Evolutionary conservation across 208 protist species (phyloP).

Genomic region (Plasmodiophora brassicae): DNA sequence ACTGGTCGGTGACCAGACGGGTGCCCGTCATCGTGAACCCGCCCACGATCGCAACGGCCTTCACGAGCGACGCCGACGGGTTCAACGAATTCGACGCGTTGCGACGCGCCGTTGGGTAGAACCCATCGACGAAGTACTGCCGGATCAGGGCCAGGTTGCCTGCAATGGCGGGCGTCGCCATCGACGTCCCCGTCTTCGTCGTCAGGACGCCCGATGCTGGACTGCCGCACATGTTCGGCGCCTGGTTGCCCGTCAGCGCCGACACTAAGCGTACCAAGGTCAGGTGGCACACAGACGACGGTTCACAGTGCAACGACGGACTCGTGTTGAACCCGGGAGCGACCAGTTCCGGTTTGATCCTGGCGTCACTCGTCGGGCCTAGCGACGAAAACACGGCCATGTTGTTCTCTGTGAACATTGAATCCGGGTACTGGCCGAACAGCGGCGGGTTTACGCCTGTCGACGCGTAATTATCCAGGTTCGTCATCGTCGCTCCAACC

Average conservation of each 20-base stretch:
- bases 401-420: neutral
- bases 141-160: neutral
- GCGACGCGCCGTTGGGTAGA: conserved; percentile 3
- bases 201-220: neutral
- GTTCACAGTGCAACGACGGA: neutral
- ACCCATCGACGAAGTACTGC: conserved; percentile 8
- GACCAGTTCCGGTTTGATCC: conserved; percentile 8
- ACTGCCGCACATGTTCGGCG: neutral
- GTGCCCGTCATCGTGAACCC: neutral
- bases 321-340: neutral
- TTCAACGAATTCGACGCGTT: neutral
- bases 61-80: neutral
- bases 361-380: neutral
- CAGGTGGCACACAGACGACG: neutral
- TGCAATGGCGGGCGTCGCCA: conserved; percentile 8
- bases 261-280: neutral
- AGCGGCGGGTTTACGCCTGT: neutral
- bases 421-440: neutral
- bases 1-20: neutral
- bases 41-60: neutral
- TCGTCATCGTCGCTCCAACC: neutral
- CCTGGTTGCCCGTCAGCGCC: neutral
- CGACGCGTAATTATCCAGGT: neutral
- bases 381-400: neutral
- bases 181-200: neutral